phyloP scores from a whole-genome alignment of 208 protist species.

The Strigomonas culicis region DNA sequence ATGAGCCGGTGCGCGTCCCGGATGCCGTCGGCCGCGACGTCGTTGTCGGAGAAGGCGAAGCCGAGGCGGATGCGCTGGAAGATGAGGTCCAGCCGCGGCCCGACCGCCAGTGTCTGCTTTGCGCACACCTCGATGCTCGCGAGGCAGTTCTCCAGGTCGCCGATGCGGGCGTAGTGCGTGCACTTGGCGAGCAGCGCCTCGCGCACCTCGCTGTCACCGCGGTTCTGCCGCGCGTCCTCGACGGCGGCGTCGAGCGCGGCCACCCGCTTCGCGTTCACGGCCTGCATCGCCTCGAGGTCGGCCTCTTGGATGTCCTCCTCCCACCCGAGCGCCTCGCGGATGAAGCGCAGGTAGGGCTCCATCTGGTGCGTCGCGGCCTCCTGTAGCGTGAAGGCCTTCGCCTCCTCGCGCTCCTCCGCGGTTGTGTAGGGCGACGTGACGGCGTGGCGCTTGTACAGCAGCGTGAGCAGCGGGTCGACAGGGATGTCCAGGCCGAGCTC shows the following conservation, averaged over 20 bases:
- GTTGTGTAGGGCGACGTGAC: slow-evolving; percentile 75
- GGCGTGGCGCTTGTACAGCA: slow-evolving; percentile 79
- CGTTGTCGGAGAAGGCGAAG: slow-evolving; percentile 94
- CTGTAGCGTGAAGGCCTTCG: slow-evolving; percentile 59
- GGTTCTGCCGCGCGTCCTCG: slow-evolving; percentile 94
- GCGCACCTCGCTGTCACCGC: slow-evolving; percentile 97
- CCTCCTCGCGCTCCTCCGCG: slow-evolving; percentile 64
- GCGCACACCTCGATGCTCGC: slow-evolving; percentile 88
- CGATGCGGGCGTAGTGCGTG: slow-evolving; percentile 93
- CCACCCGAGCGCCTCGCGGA: slow-evolving; percentile 79
- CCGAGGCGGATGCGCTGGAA: slow-evolving; percentile 96
- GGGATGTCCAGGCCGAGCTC: slow-evolving; percentile 50
- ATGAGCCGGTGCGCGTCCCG: slow-evolving; percentile 93
- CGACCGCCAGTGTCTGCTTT: slow-evolving; percentile 92
- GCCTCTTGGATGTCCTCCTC: slow-evolving; percentile 44
- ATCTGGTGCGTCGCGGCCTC: slow-evolving; percentile 82
- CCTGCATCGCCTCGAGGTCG: slow-evolving; percentile 67
- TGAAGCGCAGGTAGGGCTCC: slow-evolving; percentile 84
- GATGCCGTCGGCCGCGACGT: slow-evolving; percentile 89
- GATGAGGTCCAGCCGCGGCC: slow-evolving; percentile 95
- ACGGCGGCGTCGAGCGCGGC: slow-evolving; percentile 84
- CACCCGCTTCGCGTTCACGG: slow-evolving; percentile 71
- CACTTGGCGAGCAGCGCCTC: slow-evolving; percentile 93
- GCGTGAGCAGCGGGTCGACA: slow-evolving; percentile 76
- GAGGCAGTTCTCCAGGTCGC: slow-evolving; percentile 93